Conservation (phyloP, 2,329 filamentous ascomycete genomes). For the Arthroderma uncinatum region DNA sequence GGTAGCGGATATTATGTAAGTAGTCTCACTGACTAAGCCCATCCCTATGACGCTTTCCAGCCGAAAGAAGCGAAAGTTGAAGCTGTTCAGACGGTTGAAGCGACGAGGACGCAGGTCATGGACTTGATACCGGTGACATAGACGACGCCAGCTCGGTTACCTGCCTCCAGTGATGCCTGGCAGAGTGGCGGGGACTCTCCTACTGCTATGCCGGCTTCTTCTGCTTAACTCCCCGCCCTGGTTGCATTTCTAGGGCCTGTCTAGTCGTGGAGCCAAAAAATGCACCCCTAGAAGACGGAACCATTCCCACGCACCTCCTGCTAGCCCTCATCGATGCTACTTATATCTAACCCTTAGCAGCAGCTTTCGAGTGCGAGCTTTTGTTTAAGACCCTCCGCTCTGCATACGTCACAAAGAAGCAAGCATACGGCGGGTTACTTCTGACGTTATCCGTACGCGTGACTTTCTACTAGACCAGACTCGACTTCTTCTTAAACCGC, state of each 20-base stretch:
- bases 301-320: background rate
- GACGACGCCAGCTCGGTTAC: background rate
- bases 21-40: background rate
- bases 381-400: background rate
- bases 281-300: conserved; percentile 1
- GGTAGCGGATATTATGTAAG: conserved; percentile 1
- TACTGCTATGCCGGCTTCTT: background rate
- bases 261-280: conserved; percentile 1
- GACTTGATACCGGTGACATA: background rate
- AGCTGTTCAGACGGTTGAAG: no score
- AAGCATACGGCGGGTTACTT: background rate
- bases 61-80: background rate
- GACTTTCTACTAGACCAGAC: background rate
- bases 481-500: background rate
- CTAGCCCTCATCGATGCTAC: background rate
- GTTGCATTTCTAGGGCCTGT: background rate
- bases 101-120: no score
- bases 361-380: background rate
- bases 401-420: background rate
- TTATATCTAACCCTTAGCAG: background rate
- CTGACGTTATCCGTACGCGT: conserved; percentile 1
- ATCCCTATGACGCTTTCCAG: background rate
- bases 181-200: background rate
- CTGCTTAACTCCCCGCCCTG: background rate
- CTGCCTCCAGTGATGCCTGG: background rate